Conservation (phyloP, 352 stramenopile genomes). For the Globisporangium camurandrum region DNA sequence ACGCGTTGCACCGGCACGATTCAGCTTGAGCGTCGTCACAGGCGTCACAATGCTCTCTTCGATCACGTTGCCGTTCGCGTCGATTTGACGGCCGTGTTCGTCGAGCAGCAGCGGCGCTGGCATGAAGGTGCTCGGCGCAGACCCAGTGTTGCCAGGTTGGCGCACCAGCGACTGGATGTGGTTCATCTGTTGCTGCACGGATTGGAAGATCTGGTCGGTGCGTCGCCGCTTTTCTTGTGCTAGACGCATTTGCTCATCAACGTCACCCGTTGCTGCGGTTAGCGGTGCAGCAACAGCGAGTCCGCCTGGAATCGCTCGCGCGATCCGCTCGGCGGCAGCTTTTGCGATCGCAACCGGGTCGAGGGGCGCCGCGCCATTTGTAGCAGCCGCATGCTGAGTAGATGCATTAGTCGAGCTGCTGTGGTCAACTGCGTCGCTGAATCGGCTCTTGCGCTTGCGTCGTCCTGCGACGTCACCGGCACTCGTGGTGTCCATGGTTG, state of each 20-base stretch:
- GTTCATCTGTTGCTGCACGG: conserved; percentile 79
- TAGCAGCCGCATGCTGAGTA: neutral
- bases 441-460: conserved; percentile 80
- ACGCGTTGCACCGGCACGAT: conserved; percentile 7
- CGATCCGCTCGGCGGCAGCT: conserved; percentile 66
- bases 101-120: conserved; percentile 72
- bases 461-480: conserved; percentile 1
- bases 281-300: neutral
- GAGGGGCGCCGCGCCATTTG: conserved; percentile 2
- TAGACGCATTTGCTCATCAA: conserved; percentile 27
- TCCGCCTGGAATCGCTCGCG: conserved; percentile 37
- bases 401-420: conserved; percentile 4
- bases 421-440: conserved; percentile 49
- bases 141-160: conserved; percentile 22
- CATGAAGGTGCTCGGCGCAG: conserved; percentile 48
- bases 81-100: conserved; percentile 69
- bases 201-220: conserved; percentile 79
- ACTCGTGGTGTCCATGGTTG: conserved; percentile 9
- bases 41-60: conserved; percentile 30
- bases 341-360: conserved; percentile 63
- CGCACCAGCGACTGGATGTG: conserved; percentile 60
- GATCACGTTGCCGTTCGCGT: conserved; percentile 66
- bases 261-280: conserved; percentile 11
- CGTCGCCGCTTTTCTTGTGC: conserved; percentile 49
- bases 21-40: conserved; percentile 48